Conservation (phyloP, 305 asterid genomes). For the Withania somnifera region DNA sequence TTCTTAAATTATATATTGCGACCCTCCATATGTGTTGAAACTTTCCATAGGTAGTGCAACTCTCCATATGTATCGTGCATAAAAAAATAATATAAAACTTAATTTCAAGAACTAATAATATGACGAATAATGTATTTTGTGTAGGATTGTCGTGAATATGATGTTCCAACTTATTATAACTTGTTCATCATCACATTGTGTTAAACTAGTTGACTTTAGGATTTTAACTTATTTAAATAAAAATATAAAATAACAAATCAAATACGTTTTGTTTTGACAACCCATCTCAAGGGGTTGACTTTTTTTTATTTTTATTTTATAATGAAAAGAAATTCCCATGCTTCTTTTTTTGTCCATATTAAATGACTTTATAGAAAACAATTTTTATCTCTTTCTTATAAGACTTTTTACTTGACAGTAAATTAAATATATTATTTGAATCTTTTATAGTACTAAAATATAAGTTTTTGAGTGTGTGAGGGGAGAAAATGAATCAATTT, state of each 20-base stretch:
- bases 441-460: neutral
- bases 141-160: neutral
- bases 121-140: too few relatives aligned
- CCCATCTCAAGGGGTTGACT: neutral
- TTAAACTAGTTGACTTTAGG: neutral
- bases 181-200: neutral
- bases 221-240: neutral
- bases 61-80: too few relatives aligned
- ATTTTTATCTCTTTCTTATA: neutral
- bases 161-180: neutral
- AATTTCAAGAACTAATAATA: too few relatives aligned
- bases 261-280: neutral
- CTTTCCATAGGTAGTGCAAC: too few relatives aligned
- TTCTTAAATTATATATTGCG: too few relatives aligned
- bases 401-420: neutral
- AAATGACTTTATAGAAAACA: neutral
- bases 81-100: too few relatives aligned
- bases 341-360: neutral
- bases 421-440: neutral
- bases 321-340: neutral
- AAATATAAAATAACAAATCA: neutral
- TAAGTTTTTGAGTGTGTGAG: neutral
- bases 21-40: too few relatives aligned
- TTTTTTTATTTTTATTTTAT: neutral
- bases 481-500: neutral